Percentiles rank a stretch among this genome's conserved stretches.
phyloP scores from a whole-genome alignment of 2,329 filamentous ascomycete species.

The Cucurbitaria berberidis region DNA sequence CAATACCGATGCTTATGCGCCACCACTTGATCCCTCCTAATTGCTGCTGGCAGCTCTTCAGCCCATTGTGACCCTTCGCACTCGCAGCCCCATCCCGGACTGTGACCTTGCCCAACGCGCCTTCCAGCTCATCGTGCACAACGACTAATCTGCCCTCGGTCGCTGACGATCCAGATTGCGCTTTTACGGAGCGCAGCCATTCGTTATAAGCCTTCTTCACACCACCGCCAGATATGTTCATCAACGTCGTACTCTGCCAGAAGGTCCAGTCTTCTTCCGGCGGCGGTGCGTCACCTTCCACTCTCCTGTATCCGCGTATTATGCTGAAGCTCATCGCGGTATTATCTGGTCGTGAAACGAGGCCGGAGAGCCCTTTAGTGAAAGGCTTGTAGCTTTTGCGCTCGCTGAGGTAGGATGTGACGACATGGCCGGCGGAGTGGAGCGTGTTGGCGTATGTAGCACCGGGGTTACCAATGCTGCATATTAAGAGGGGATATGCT shows the following conservation, averaged over 20 bases:
- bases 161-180: slow-evolving; percentile 11
- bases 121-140: slow-evolving; percentile 88
- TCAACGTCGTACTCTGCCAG: slow-evolving; percentile 75
- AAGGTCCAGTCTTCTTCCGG: slow-evolving; percentile 62
- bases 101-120: slow-evolving; percentile 69
- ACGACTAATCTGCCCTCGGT: slow-evolving; percentile 67
- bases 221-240: slow-evolving; percentile 83
- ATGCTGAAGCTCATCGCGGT: slow-evolving; percentile 52
- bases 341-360: slow-evolving; percentile 35
- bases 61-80: slow-evolving; percentile 53
- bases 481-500: slow-evolving; percentile 68
- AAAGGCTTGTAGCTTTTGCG: slow-evolving; percentile 41
- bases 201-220: slow-evolving; percentile 70
- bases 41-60: slow-evolving; percentile 51
- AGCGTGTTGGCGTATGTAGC: slow-evolving; percentile 74
- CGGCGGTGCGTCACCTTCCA: slow-evolving; percentile 6
- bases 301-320: slow-evolving; percentile 45
- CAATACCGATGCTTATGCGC: slow-evolving; percentile 83
- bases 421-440: slow-evolving; percentile 85
- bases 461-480: slow-evolving; percentile 84
- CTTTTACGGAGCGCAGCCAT: slow-evolving; percentile 40
- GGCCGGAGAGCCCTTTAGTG: slow-evolving; percentile 36
- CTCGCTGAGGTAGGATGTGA: slow-evolving; percentile 59
- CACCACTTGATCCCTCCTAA: slow-evolving; percentile 51
- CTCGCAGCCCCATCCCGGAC: slow-evolving; percentile 64